Evolutionary conservation across 441 rosid species (phyloP).

Genomic region (Populus hybrid): DNA sequence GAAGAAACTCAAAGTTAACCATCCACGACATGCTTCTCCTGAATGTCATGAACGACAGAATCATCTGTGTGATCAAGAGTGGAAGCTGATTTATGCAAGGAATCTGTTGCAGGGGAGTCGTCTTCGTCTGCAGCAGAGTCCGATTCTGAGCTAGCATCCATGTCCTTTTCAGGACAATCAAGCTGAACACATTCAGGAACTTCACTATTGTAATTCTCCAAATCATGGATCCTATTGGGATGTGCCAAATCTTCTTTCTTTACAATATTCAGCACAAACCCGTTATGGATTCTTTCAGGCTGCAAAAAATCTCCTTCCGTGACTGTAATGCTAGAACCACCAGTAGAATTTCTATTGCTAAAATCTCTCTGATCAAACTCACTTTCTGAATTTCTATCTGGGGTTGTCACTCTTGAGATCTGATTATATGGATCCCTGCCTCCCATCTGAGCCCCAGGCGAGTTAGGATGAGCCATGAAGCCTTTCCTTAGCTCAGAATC

Average conservation of each 20-base stretch:
- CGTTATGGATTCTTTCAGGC: conserved; percentile 63
- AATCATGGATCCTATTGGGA: conserved; percentile 30
- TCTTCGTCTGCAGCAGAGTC: conserved; percentile 48
- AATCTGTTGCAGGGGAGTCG: background rate
- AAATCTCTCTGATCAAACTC: conserved; percentile 43
- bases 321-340: conserved; percentile 57
- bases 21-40: conserved; percentile 12
- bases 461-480: conserved; percentile 41
- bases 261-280: conserved; percentile 68
- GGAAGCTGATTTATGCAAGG: conserved; percentile 10
- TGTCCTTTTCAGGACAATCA: conserved; percentile 62
- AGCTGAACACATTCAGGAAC: conserved; percentile 63
- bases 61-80: background rate
- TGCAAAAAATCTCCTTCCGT: conserved; percentile 80
- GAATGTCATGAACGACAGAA: conserved; percentile 5
- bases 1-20: background rate
- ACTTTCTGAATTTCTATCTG: conserved; percentile 40
- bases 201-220: conserved; percentile 39
- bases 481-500: conserved; percentile 54
- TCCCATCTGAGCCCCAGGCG: conserved; percentile 40
- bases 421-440: conserved; percentile 41
- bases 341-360: conserved; percentile 24
- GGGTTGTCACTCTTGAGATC: conserved; percentile 37
- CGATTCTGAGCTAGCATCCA: conserved; percentile 65
- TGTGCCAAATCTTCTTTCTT: conserved; percentile 49